A percentile compares a stretch with the other conserved stretches of the same genome.
Conservation (phyloP, 768 basidiomycete species). For the Termitomyces bulborhizus region DNA sequence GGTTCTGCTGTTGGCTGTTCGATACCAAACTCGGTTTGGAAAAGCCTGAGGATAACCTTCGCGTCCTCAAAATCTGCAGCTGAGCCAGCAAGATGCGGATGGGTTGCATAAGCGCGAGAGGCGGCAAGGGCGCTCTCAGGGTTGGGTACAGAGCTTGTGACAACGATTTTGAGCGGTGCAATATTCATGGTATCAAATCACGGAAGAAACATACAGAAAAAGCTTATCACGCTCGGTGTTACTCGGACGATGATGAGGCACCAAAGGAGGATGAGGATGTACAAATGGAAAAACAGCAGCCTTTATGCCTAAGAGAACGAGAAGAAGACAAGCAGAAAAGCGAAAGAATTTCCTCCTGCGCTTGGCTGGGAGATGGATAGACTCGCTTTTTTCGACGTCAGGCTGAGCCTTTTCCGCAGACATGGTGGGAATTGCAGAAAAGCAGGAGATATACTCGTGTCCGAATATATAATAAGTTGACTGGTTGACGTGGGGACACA, state of each 20-base stretch:
- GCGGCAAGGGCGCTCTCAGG: conserved; percentile 49
- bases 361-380: conserved; percentile 6
- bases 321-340: conserved; percentile 1
- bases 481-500: neutral
- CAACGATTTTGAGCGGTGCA: neutral
- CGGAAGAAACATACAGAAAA: conserved; percentile 14
- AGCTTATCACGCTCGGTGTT: conserved; percentile 14
- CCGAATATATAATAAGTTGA: neutral
- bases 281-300: neutral
- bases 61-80: conserved; percentile 57
- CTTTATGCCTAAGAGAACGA: conserved; percentile 9
- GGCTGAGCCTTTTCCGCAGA: conserved; percentile 9
- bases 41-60: conserved; percentile 56
- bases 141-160: conserved; percentile 46
- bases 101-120: conserved; percentile 54
- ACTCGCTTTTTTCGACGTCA: conserved; percentile 6
- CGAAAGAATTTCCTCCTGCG: conserved; percentile 8
- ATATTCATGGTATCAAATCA: neutral
- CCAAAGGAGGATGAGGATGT: neutral
- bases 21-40: conserved; percentile 62
- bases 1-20: conserved; percentile 35
- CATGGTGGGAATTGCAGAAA: conserved; percentile 7
- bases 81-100: conserved; percentile 71
- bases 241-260: conserved; percentile 4
- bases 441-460: neutral